A percentile compares a stretch with the other conserved stretches of the same genome.
phyloP scores from a whole-genome alignment of 2,329 filamentous ascomycete species.

The Sclerotinia sclerotiorum region DNA sequence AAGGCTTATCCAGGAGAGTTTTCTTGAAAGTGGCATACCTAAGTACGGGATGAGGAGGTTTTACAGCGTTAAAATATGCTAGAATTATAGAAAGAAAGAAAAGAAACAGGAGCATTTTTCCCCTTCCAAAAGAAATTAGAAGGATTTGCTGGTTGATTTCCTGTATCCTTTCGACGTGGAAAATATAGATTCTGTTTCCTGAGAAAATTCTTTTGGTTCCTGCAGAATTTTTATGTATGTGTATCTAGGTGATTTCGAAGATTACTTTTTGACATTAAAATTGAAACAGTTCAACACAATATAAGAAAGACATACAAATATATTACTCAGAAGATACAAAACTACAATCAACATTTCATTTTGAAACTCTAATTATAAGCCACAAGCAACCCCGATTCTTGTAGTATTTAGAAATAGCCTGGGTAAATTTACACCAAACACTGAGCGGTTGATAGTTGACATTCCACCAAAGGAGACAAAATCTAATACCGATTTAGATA shows the following conservation, averaged over 20 bases:
- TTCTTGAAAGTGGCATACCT: too few species aligned
- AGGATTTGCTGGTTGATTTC: too few species aligned
- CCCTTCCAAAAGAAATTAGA: too few species aligned
- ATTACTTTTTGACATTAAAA: background rate
- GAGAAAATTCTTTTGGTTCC: too few species aligned
- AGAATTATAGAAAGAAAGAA: background rate
- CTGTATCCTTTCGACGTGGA: too few species aligned
- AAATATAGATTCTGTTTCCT: background rate
- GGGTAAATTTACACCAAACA: background rate
- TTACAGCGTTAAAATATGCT: background rate
- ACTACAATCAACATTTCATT: background rate
- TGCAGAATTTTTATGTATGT: too few species aligned
- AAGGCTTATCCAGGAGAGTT: too few species aligned
- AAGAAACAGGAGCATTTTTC: background rate
- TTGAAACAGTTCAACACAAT: background rate
- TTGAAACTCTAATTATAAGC: too few species aligned
- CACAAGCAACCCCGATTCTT: background rate
- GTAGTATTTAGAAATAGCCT: background rate
- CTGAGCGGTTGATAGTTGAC: background rate
- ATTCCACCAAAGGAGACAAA: background rate
- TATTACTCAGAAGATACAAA: background rate
- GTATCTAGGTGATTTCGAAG: too few species aligned
- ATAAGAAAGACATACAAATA: too few species aligned
- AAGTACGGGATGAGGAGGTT: too few species aligned
- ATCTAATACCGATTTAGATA: background rate